Evolutionary conservation across 2,329 filamentous ascomycete species (phyloP).

Genomic region (Rhexocercosporidium sp.): DNA sequence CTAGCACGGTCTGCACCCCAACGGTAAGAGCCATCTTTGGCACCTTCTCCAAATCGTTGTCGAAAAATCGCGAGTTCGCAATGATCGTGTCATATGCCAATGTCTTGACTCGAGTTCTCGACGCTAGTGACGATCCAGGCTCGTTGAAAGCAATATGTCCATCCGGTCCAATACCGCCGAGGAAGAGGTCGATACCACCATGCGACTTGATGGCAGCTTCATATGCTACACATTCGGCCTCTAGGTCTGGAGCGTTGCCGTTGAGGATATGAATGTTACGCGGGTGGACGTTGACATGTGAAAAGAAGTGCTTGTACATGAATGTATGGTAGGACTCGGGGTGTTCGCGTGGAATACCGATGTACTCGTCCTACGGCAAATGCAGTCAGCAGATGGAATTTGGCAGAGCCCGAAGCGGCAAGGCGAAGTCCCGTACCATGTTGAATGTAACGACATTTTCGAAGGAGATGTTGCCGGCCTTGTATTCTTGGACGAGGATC

Average conservation of each 20-base stretch:
- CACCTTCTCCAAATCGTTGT: conserved; percentile 73
- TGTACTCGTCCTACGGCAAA: conserved; percentile 75
- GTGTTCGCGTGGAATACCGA: conserved; percentile 81
- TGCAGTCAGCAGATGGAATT: conserved; percentile 14
- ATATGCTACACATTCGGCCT: conserved; percentile 78
- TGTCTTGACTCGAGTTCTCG: conserved; percentile 83
- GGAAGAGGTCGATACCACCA: conserved; percentile 84
- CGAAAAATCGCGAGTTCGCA: conserved; percentile 85
- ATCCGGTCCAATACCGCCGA: conserved; percentile 84
- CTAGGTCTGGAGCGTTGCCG: conserved; percentile 77
- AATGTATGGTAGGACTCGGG: conserved; percentile 88
- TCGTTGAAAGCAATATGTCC: conserved; percentile 93
- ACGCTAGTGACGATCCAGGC: conserved; percentile 78
- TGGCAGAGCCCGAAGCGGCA: neutral
- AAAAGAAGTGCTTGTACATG: conserved; percentile 94
- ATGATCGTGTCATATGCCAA: conserved; percentile 86
- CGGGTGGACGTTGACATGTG: conserved; percentile 79
- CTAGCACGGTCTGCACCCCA: conserved; percentile 81
- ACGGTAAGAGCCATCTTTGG: conserved; percentile 85
- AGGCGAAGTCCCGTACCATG: conserved; percentile 63
- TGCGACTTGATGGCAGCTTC: conserved; percentile 76
- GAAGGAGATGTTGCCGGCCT: conserved; percentile 77
- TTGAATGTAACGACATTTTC: conserved; percentile 91
- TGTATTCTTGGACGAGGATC: conserved; percentile 73
- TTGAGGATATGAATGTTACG: conserved; percentile 85